Base-by-base conservation (phyloP, 257 asterid species). In the Rhazya stricta region DNA sequence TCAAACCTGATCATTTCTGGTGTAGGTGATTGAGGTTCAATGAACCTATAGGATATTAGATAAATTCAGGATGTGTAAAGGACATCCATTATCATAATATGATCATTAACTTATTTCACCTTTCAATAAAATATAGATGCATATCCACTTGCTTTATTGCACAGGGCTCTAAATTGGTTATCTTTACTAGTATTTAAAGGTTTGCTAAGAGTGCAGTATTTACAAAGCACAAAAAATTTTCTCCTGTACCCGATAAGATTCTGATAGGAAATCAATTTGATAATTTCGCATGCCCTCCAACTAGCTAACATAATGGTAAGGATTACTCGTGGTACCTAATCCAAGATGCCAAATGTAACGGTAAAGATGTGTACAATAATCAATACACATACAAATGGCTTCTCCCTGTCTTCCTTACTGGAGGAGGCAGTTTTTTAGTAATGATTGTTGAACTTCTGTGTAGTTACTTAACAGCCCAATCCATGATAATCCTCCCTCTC, bases 171-270 rank as follows among this genome's bases (percentile, higher is more conserved):
- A 84, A 79, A 80, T 74, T 78, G 54, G 77, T 80, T 42, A 65
- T 80, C 79, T 79, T 70, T 57, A 69, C n/a, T 62, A n/a, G n/a
- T n/a, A 81, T 79, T 76, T 69, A 70, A 78, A 74, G 41, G 9
- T 84, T 75, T 85, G 53, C 56, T 23, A 34, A 72, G 81, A 69
- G 74, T 75, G 66, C 39, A 69, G 43, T 51, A 66, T 46, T 82
- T 83, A 73, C 88, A 85, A 84, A 85, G 91, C 89, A 88, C 93
- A 78, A 88, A 82, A 86, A 74, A 83, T 82, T 50, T 69, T 76
- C 71, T 76, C 42, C 82, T 77, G 79, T 48, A 77, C 83, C 82
- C 85, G 41, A 83, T 75, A 84, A 81, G 90, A 86, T 90, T 87
- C 81, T 84, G 39, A 32, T 69, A 71, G 77, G 48, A 77, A 81